Evolutionary conservation across 2,329 filamentous ascomycete genomes (phyloP), one percentile per base, ranked within the genome.

Genomic region (Sporothrix pallida): DNA sequence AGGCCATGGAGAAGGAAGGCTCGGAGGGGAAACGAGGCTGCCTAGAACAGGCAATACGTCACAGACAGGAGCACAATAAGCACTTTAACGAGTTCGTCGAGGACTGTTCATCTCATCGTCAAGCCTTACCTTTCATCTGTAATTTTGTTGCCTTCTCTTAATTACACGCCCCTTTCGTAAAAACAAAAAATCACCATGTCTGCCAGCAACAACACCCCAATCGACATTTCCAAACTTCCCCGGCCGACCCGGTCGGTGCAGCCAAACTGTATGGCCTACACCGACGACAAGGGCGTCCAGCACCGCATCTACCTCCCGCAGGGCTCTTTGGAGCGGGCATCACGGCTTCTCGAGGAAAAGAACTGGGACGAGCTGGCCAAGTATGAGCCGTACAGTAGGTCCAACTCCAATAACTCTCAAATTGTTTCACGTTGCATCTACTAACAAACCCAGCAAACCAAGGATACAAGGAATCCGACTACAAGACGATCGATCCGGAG

Each of bases 261-360:
- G 70, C 60, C 60, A 48, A 56, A 72, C 70, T 67, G 70, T 23
- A n/a, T 67, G 60, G 17, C 46, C 71, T 72, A 56, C 67, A 20
- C n/a, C 31, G 71, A 72, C 62, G 54, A 48, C 23, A 15, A 60
- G 9, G 54, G 37, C 52, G 26, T 56, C 67, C 23, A 56, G 50
- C 67, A 56, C 37, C 6, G 46, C 42, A 70, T 70, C 50, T 70
- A 70, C 31, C 15, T 70, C 15, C 67, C 48, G 26, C 67, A 54
- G 31, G 50, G 67, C 7, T 10, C 48, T 15, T 4, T 44, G 48
- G 23, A 56, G 17, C 26, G 42, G 23, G 67, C 67, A 5, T 20
- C 12, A 0, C 9, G 56, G n/a, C 26, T 50, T 7, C 13, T 56
- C 12, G 13, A 10, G 26, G 50, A 70, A 8, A 54, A 56, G 50